phyloP scores from a whole-genome alignment of 176 grass and related monocot genomes.

The Phyllostachys edulis region DNA sequence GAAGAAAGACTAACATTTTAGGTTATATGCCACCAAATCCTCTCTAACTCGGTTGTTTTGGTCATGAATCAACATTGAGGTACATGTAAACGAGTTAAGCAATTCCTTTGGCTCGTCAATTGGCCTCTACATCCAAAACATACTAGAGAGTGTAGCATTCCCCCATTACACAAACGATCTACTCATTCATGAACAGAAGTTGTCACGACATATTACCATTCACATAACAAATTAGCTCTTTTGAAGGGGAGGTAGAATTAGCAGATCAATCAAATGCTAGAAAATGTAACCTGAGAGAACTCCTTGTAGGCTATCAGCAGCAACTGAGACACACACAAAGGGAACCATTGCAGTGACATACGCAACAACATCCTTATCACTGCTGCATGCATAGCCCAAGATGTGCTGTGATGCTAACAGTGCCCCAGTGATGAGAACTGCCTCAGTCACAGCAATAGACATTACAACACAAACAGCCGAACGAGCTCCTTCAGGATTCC shows the following conservation, averaged over 20 bases:
- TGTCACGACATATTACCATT: not conserved
- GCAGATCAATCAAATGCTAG: not conserved
- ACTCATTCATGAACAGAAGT: not conserved
- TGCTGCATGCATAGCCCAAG: slow-evolving; percentile 81
- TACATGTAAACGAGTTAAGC: not conserved
- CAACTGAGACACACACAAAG: slow-evolving; percentile 67
- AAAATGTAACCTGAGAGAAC: slow-evolving; percentile 60
- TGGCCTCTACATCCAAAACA: not conserved
- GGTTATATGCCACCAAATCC: not conserved
- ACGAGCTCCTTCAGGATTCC: slow-evolving; percentile 76
- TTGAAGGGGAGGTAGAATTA: too few species aligned
- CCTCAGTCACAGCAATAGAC: slow-evolving; percentile 55
- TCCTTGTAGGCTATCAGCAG: slow-evolving; percentile 67
- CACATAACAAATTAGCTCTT: not conserved
- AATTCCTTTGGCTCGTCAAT: not conserved
- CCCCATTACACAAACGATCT: not conserved
- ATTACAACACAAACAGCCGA: slow-evolving; percentile 58
- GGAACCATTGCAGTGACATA: slow-evolving; percentile 63
- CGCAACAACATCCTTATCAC: slow-evolving; percentile 60
- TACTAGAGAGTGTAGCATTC: not conserved
- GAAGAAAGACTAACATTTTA: not conserved
- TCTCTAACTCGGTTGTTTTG: not conserved
- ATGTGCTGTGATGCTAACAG: slow-evolving; percentile 51
- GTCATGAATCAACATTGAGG: not conserved
- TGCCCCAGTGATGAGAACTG: slow-evolving; percentile 46